A percentile compares a stretch with the other conserved stretches of the same genome.
These are phyloP conservation scores for Thalia dealbata DNA, from an alignment of 176 grass and related monocot species.

Conservation along the genomic window DNA sequence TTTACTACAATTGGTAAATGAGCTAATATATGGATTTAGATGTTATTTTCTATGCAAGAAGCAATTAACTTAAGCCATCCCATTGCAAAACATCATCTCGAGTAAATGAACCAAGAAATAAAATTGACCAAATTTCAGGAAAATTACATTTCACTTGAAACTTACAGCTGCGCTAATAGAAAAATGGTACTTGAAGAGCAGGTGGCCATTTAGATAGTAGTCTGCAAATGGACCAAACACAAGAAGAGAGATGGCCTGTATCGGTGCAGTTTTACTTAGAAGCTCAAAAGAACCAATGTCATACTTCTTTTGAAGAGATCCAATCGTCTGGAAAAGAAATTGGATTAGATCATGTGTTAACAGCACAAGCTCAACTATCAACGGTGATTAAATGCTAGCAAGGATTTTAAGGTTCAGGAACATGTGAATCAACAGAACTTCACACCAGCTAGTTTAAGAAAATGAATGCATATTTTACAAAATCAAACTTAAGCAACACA, in stretches of 20 bases:
- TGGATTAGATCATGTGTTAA: neutral
- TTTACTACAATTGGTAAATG: no score
- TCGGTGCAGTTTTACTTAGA: conserved; percentile 16
- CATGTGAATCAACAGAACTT: neutral
- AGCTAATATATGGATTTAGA: neutral
- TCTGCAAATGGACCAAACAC: conserved; percentile 1
- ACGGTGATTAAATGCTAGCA: neutral
- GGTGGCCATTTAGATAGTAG: conserved; percentile 10
- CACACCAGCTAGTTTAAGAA: neutral
- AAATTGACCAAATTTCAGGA: neutral
- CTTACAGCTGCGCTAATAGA: conserved; percentile 12
- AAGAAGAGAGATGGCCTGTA: conserved; percentile 14
- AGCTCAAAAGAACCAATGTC: conserved; percentile 19
- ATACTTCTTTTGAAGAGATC: conserved; percentile 17
- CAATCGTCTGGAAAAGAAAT: conserved; percentile 5
- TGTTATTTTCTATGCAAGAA: neutral
- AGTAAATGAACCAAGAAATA: neutral
- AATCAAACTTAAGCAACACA: neutral
- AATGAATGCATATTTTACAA: neutral
- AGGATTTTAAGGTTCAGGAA: neutral
- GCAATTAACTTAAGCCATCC: neutral
- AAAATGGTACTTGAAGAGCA: conserved; percentile 1
- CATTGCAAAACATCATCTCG: neutral
- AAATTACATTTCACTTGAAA: neutral
- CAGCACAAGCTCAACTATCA: neutral